These are phyloP conservation scores for Blastobotrys serpentis DNA, from an alignment of 1,139 yeast genomes.

Conservation along the genomic window DNA sequence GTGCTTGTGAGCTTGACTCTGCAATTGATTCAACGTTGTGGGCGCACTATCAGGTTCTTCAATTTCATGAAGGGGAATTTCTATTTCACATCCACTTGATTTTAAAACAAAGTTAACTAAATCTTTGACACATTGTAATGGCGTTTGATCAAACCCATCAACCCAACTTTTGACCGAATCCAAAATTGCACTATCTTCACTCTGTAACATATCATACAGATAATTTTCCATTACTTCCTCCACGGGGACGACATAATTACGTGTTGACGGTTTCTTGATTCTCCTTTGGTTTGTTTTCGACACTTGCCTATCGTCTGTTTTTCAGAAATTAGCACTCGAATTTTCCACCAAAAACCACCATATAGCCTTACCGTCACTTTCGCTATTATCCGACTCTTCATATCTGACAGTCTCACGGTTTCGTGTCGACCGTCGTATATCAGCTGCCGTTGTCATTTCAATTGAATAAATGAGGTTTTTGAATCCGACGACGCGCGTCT, in stretches of 20 bases:
- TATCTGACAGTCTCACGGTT: slow-evolving; percentile 4
- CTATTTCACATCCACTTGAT: slow-evolving; percentile 48
- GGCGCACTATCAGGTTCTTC: slow-evolving; percentile 69
- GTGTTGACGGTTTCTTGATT: neutral
- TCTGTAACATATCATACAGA: slow-evolving; percentile 14
- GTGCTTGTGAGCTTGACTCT: slow-evolving; percentile 62
- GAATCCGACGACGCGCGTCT: slow-evolving; percentile 5
- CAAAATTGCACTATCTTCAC: slow-evolving; percentile 5
- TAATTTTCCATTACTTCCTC: slow-evolving; percentile 17
- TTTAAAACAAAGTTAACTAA: slow-evolving; percentile 69
- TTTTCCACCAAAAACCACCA: neutral
- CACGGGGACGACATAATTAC: slow-evolving; percentile 13
- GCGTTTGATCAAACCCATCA: slow-evolving; percentile 8
- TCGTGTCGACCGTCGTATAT: slow-evolving; percentile 10
- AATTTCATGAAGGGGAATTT: slow-evolving; percentile 75
- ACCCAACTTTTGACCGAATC: slow-evolving; percentile 4
- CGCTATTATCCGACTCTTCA: slow-evolving; percentile 4
- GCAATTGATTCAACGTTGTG: slow-evolving; percentile 47
- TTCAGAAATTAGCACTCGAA: neutral
- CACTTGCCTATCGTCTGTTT: neutral
- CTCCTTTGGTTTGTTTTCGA: neutral
- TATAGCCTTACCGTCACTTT: neutral
- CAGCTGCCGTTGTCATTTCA: slow-evolving; percentile 8
- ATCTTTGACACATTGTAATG: slow-evolving; percentile 44
- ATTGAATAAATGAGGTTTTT: neutral